Percentiles rank a stretch among this genome's conserved stretches.
phyloP scores from a whole-genome alignment of 2,329 filamentous ascomycete genomes.

The Colletotrichum musae region DNA sequence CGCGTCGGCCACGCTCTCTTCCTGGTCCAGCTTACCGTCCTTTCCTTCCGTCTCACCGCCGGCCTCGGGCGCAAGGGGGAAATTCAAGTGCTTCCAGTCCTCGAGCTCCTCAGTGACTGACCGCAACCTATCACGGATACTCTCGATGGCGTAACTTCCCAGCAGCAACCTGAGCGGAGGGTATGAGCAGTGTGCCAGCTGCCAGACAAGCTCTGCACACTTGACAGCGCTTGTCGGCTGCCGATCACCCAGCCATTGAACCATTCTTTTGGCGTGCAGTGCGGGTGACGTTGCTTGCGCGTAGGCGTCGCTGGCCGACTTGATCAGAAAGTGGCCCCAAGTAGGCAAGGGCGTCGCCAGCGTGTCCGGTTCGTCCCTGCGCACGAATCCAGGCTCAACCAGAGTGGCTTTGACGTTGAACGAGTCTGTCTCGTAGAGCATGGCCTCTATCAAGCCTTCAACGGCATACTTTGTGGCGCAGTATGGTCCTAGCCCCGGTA shows the following conservation, averaged over 20 bases:
- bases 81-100: conserved; percentile 91
- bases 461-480: conserved; percentile 98
- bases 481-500: conserved; percentile 93
- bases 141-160: conserved; percentile 95
- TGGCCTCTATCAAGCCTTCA: conserved; percentile 94
- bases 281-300: conserved; percentile 83
- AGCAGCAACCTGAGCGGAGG: conserved; percentile 89
- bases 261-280: conserved; percentile 89
- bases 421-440: conserved; percentile 93
- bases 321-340: conserved; percentile 94
- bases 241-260: conserved; percentile 93
- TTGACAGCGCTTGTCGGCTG: conserved; percentile 95
- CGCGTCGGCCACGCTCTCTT: conserved; percentile 27
- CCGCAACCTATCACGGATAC: conserved; percentile 88
- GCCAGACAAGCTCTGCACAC: conserved; percentile 94
- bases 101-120: conserved; percentile 96
- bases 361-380: conserved; percentile 83
- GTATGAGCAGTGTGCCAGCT: conserved; percentile 94
- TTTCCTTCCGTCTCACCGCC: conserved; percentile 28
- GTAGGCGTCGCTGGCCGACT: conserved; percentile 87
- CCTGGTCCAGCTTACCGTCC: conserved; percentile 32
- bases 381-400: conserved; percentile 90
- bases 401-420: conserved; percentile 96
- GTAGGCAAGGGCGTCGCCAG: conserved; percentile 74
- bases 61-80: conserved; percentile 62